Evolutionary conservation across 2,329 filamentous ascomycete species (phyloP), one percentile per base, ranked within the genome.

Genomic region (Chalara sp.): DNA sequence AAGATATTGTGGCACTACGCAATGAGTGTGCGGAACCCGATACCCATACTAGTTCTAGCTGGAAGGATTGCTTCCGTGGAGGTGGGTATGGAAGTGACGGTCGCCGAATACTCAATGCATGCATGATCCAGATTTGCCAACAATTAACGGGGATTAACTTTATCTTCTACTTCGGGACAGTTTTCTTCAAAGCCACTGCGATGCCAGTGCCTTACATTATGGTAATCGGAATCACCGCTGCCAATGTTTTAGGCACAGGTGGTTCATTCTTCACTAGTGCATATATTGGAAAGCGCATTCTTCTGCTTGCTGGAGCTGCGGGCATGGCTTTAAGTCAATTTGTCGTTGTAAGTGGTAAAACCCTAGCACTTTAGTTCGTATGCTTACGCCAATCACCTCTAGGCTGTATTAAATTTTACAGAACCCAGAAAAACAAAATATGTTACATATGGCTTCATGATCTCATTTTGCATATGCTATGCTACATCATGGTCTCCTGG

Each of bases 141-240:
- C 84, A 87, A 70, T 80, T 54, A 48, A 55, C 55, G 89, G 88
- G 89, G 75, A 86, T 95, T 71, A 95, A 95, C 78, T 95, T 92
- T 71, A 87, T 93, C 75, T 92, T 90, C 75, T 87, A 89, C 74
- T 89, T 84, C 74, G 88, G 86, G 33, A 90, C 87, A 90, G 95
- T 79, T 90, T 93, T 95, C 81, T 86, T 95, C 71, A 72, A 84
- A 37, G 81, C 86, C 53, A 92, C 93, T 79, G 53, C 56, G 46
- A 44, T 86, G 83, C 58, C 83, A 80, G 87, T 71, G 81, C 86
- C 72, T 83, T 67, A 87, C 54, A 65, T 90, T 86, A 88, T 76
- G 86, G 92, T 72, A 90, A 92, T 92, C 70, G 87, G 93, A 75
- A 91, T 89, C 74, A 86, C 87, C 4, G 8, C 21, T 28, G 12